Evolutionary conservation across 2,329 filamentous ascomycete species (phyloP), one percentile per base, ranked within the genome.

Genomic region (Colletotrichum orbiculare): DNA sequence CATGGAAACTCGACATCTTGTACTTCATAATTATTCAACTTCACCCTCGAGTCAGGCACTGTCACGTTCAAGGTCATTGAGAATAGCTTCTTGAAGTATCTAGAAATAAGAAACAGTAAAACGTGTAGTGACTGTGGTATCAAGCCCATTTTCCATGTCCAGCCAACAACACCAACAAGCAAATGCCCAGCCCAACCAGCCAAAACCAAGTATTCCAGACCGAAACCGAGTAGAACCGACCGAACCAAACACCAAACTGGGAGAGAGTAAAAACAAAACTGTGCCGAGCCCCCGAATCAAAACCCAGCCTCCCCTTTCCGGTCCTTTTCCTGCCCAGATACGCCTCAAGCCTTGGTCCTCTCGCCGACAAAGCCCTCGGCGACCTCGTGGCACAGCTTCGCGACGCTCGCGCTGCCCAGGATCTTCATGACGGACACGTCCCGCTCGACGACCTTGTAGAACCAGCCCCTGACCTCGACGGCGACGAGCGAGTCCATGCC

Each of bases 361-460:
- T 66, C 63, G 2, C 39, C 13, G 2, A 66, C 13, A 12, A 52
- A 63, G 2, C 58, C 52, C 15, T 66, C 63, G 25, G 63, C 48
- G 3, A 66, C 46, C 15, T 66, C 63, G 11, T 48, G 42, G n/a
- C 63, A 66, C 33, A 66, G 42, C 49, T 71, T 71, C 2, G 60
- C 54, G 25, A 72, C 59, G 1, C 68, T 70, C 5, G 61, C 69
- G 8, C 77, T 78, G 8, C 77, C 73, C 4, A 84, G 67, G 42
- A 85, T 74, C 66, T 82, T 82, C 34, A 85, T 71, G 1, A 83
- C 76, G 0, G 81, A 79, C 2, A 85, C 73, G 48, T 84, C 79
- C 3, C 79, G 70, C 2, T 76, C 68, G 0, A 84, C 52, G 50
- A 81, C 74, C 66, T 81, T 82, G 42, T 78, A 58, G 62, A 84